Evolutionary conservation across 2,329 filamentous ascomycete genomes (phyloP), one percentile per base, ranked within the genome.

Genomic region (Ascochyta clinopodiicola): DNA sequence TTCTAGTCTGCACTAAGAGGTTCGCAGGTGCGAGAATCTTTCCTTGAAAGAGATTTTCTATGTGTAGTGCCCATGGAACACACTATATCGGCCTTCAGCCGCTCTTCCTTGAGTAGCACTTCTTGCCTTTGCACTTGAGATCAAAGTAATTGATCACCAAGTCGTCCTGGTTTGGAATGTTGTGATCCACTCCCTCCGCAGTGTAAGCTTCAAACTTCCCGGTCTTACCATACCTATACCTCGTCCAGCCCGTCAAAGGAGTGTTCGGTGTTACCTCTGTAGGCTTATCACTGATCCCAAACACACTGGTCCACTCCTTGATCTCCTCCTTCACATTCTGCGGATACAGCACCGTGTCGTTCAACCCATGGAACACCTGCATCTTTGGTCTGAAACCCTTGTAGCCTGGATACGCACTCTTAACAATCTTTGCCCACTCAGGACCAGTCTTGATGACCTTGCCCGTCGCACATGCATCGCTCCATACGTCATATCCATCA

Each of bases 301-400:
- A 67, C 2, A 74, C 70, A 34, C 55, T 66, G 1, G 69, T 73
- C 71, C 71, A 74, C 50, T 74, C 63, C 53, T 73, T 74, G 48
- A 73, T 67, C 43, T 72, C 63, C 47, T 74, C 71, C n/a, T 68
- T 50, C 8, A 73, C 51, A 32, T 74, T 74, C 54, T 71, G 70
- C 15, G 68, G 68, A 45, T 72, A 67, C 1, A 74, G 48, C 1
- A 67, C 54, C 1, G 53, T 65, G 42, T 74, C 71, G 1, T 48
- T 57, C 0, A 62, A 66, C 0, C 71, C 71, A 44, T 74, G 71
- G 4, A 71, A 49, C 4, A 69, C 66, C 44, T 74, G 71, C 31
- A 74, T 25, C 50, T 73, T 74, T 2, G 71, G 71, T 13, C 71
- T 57, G 49, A 66, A 71, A 1, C 70, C 68, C 2, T 34, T 64